Percentiles rank a stretch among this genome's conserved stretches.
These are phyloP conservation scores for Nannizzia gypsea DNA, from an alignment of 2,329 filamentous ascomycete species.

Conservation along the genomic window DNA sequence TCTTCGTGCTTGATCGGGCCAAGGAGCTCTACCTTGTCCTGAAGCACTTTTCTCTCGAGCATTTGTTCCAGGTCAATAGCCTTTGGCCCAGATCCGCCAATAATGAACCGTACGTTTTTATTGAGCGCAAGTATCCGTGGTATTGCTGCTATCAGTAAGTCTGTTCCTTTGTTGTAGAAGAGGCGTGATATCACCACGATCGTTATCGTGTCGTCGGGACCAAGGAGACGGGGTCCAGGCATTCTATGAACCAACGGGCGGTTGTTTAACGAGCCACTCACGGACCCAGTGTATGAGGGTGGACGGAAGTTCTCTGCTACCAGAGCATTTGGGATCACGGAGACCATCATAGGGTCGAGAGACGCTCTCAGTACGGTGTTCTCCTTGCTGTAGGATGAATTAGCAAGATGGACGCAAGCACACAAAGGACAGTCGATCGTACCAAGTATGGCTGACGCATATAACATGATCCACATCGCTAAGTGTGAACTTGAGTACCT, in stretches of 20 bases:
- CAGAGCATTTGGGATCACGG: slow-evolving; percentile 92
- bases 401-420: neutral
- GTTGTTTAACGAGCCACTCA: slow-evolving; percentile 15
- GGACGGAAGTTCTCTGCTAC: slow-evolving; percentile 94
- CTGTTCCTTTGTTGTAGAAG: slow-evolving; percentile 98
- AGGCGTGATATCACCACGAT: slow-evolving; percentile 95
- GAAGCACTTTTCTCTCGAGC: slow-evolving; percentile 86
- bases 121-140: slow-evolving; percentile 81
- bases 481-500: slow-evolving; percentile 86
- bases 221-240: slow-evolving; percentile 51
- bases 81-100: slow-evolving; percentile 89
- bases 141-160: slow-evolving; percentile 90
- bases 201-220: slow-evolving; percentile 76
- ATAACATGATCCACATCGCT: slow-evolving; percentile 98
- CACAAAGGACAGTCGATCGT: slow-evolving; percentile 19
- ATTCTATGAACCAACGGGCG: slow-evolving; percentile 22
- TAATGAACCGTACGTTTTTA: slow-evolving; percentile 90
- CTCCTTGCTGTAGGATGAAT: slow-evolving; percentile 58
- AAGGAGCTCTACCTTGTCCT: slow-evolving; percentile 85
- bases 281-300: slow-evolving; percentile 40
- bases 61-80: slow-evolving; percentile 97
- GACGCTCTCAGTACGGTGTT: slow-evolving; percentile 93
- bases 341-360: slow-evolving; percentile 91
- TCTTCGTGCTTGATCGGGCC: slow-evolving; percentile 91
- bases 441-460: slow-evolving; percentile 97